Conservation (phyloP, 1,284 basidiomycete genomes). For the Mycena citricolor region DNA sequence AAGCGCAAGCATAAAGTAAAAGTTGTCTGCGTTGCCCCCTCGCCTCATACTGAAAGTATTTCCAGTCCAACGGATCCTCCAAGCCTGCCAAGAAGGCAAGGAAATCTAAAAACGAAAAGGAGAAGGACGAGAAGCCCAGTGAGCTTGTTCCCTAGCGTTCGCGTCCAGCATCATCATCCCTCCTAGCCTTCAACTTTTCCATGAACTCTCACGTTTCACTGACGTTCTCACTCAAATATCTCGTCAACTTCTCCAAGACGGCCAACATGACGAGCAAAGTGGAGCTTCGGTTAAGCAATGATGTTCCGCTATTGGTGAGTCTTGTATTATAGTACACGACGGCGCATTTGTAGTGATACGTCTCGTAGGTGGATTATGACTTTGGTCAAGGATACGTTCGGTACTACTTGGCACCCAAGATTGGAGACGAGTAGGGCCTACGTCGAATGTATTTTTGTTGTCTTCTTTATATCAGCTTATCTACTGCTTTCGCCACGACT, state of each 20-base stretch:
- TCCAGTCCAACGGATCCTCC: constrained; percentile 24
- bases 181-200: constrained; percentile 67
- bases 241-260: constrained; percentile 96
- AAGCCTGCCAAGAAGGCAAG: constrained; percentile 47
- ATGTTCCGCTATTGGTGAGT: constrained; percentile 82
- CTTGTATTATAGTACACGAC: too few relatives aligned
- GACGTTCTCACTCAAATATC: constrained; percentile 97
- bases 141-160: constrained; percentile 25
- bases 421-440: constrained; percentile 67
- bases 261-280: constrained; percentile 74
- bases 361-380: constrained; percentile 73
- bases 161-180: constrained; percentile 18
- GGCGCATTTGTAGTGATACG: constrained; percentile 5
- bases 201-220: constrained; percentile 91
- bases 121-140: constrained; percentile 43
- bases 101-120: constrained; percentile 47
- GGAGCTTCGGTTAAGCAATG: constrained; percentile 80
- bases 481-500: too few relatives aligned
- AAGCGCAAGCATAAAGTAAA: constrained; percentile 30
- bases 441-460: constrained; percentile 4
- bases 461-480: neutral
- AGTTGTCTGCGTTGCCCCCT: neutral
- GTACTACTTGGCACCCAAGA: constrained; percentile 89
- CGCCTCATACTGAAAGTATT: neutral
- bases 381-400: constrained; percentile 82